Evolutionary conservation across 352 stramenopile species (phyloP).

Genomic region (Phytophthora gonapodyides): DNA sequence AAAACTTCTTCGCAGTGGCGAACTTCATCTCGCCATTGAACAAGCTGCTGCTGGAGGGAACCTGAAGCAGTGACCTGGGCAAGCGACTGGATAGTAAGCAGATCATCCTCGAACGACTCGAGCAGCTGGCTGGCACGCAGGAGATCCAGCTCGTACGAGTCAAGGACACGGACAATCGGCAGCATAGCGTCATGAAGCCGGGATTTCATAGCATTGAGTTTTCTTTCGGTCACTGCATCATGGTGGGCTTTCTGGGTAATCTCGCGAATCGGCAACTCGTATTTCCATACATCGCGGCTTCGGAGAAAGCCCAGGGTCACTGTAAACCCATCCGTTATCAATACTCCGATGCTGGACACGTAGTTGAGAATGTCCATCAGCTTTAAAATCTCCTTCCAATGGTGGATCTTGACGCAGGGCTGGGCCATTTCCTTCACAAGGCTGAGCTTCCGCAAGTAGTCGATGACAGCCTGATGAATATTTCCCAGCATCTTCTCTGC

Average conservation of each 20-base stretch:
- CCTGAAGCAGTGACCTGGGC: constrained; percentile 48
- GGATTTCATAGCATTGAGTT: constrained; percentile 64
- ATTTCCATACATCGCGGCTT: constrained; percentile 52
- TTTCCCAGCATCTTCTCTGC: constrained; percentile 47
- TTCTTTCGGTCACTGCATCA: constrained; percentile 59
- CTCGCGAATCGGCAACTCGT: constrained; percentile 59
- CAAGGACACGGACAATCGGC: constrained; percentile 47
- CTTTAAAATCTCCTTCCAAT: constrained; percentile 66
- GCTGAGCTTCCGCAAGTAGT: constrained; percentile 53
- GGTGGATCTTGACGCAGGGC: constrained; percentile 53
- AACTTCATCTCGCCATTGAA: constrained; percentile 67
- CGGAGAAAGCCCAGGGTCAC: constrained; percentile 60
- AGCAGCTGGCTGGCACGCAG: constrained; percentile 39
- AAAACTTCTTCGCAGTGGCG: constrained; percentile 63
- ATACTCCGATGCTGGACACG: constrained; percentile 48
- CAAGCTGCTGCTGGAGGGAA: constrained; percentile 42
- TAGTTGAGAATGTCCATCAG: constrained; percentile 56
- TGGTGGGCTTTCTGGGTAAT: constrained; percentile 60
- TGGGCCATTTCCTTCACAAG: constrained; percentile 59
- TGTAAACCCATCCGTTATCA: constrained; percentile 56
- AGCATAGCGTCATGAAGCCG: constrained; percentile 43
- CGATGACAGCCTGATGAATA: constrained; percentile 34
- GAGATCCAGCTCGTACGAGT: constrained; percentile 54
- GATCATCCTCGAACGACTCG: constrained; percentile 53
- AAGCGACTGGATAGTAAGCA: constrained; percentile 62